These are phyloP conservation scores for Saitozyma sp. DNA, from an alignment of 768 basidiomycete genomes.

Conservation along the genomic window DNA sequence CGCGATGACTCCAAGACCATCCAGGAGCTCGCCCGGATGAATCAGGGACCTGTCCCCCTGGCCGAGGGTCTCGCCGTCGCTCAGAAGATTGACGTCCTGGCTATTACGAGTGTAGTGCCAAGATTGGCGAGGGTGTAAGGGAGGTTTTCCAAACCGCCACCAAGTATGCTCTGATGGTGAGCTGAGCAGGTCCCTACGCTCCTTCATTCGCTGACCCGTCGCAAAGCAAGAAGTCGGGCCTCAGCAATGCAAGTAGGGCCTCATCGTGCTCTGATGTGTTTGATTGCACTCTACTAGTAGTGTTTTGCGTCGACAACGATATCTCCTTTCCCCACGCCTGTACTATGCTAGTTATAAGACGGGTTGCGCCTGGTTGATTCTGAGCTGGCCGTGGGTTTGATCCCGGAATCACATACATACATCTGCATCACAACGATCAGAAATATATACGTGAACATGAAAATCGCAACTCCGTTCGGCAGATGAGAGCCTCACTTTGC, in stretches of 20 bases:
- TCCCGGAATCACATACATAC: not conserved
- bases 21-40: slow-evolving; percentile 90
- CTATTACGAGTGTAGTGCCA: slow-evolving; percentile 96
- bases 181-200: slow-evolving; percentile 1
- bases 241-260: slow-evolving; percentile 37
- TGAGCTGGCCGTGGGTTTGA: too few relatives aligned
- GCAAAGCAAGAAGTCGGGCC: slow-evolving; percentile 45
- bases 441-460: too few relatives aligned
- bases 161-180: slow-evolving; percentile 69
- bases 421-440: not conserved
- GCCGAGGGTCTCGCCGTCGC: slow-evolving; percentile 85
- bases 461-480: too few relatives aligned
- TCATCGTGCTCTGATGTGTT: slow-evolving; percentile 37
- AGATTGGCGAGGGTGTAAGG: slow-evolving; percentile 92
- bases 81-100: slow-evolving; percentile 94
- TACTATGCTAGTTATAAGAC: too few relatives aligned
- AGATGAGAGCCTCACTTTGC: too few relatives aligned
- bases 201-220: not conserved
- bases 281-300: slow-evolving; percentile 16
- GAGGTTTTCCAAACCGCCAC: slow-evolving; percentile 99
- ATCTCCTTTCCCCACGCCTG: not conserved
- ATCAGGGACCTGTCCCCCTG: slow-evolving; percentile 75
- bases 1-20: slow-evolving; percentile 88
- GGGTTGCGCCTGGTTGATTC: too few relatives aligned
- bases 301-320: not conserved